These are phyloP conservation scores for Tolypocladium capitatum DNA, from an alignment of 2,329 filamentous ascomycete species.

Conservation along the genomic window DNA sequence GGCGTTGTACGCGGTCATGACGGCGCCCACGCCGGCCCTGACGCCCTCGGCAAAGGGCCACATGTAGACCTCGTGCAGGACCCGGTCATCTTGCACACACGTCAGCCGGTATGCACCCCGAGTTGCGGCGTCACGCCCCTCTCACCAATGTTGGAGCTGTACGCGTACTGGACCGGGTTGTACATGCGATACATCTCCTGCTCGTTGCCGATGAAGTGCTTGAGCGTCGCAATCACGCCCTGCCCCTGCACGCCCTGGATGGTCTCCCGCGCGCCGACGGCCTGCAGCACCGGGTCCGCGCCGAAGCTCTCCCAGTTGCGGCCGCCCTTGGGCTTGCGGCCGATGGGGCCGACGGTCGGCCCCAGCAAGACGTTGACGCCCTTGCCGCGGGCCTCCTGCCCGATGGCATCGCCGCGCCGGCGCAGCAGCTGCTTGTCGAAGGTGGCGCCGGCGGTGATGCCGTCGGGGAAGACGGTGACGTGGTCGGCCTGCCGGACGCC, in stretches of 20 bases:
- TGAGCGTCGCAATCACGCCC: slow-evolving; percentile 43
- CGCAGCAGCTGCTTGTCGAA: slow-evolving; percentile 63
- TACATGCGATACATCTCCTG: slow-evolving; percentile 54
- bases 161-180: slow-evolving; percentile 34
- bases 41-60: slow-evolving; percentile 80
- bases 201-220: slow-evolving; percentile 43
- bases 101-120: not conserved
- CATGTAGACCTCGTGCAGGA: slow-evolving; percentile 62
- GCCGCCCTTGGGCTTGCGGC: slow-evolving; percentile 58
- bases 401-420: slow-evolving; percentile 52
- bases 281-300: slow-evolving; percentile 60
- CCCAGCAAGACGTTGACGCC: slow-evolving; percentile 60
- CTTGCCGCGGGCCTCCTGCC: slow-evolving; percentile 60
- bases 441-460: slow-evolving; percentile 64
- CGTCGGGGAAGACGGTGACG: slow-evolving; percentile 64
- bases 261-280: slow-evolving; percentile 61
- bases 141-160: slow-evolving; percentile 60
- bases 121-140: not conserved
- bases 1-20: slow-evolving; percentile 77
- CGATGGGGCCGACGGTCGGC: slow-evolving; percentile 57
- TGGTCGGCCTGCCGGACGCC: slow-evolving; percentile 63
- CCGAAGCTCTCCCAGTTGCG: slow-evolving; percentile 68
- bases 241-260: slow-evolving; percentile 56
- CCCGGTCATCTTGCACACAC: slow-evolving; percentile 46
- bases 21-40: slow-evolving; percentile 66